A percentile compares a stretch with the other conserved stretches of the same genome.
Conservation (phyloP, 768 basidiomycete species). For the Asterophora lycoperdoides region DNA sequence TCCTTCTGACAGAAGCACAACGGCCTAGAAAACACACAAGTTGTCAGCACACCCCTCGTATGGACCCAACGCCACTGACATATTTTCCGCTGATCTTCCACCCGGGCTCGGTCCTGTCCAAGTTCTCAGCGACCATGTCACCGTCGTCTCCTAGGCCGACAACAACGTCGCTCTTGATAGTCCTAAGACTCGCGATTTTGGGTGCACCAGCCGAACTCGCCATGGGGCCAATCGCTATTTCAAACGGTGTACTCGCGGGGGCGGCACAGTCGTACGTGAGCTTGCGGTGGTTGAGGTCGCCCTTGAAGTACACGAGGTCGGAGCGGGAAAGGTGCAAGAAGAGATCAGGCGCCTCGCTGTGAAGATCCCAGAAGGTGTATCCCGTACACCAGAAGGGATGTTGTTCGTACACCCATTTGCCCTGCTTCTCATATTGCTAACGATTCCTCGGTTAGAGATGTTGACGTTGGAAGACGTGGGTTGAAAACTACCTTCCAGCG, state of each 20-base stretch:
- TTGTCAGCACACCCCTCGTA: neutral
- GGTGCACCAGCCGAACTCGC: slow-evolving; percentile 86
- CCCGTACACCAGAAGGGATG: slow-evolving; percentile 97
- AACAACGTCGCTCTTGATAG: slow-evolving; percentile 94
- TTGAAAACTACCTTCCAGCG: slow-evolving; percentile 75
- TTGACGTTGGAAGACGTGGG: neutral
- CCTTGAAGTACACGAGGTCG: slow-evolving; percentile 93
- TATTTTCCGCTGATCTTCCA: slow-evolving; percentile 99
- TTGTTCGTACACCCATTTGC: slow-evolving; percentile 92
- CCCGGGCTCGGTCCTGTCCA: slow-evolving; percentile 85
- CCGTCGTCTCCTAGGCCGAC: slow-evolving; percentile 74
- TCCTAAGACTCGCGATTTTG: slow-evolving; percentile 78
- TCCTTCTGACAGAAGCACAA: slow-evolving; percentile 83
- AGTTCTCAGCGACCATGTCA: slow-evolving; percentile 64
- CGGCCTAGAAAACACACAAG: slow-evolving; percentile 48
- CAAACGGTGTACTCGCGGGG: slow-evolving; percentile 83
- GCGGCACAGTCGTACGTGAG: slow-evolving; percentile 84
- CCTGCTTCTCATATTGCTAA: slow-evolving; percentile 87
- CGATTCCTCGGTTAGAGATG: neutral
- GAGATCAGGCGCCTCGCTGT: slow-evolving; percentile 80
- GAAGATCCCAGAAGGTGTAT: slow-evolving; percentile 89
- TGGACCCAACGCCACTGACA: slow-evolving; percentile 45
- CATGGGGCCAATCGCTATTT: slow-evolving; percentile 89
- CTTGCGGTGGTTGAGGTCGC: slow-evolving; percentile 91
- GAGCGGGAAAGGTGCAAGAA: slow-evolving; percentile 89